Evolutionary conservation across 2,329 filamentous ascomycete genomes (phyloP), one percentile per base, ranked within the genome.

Genomic region (Penicillium sp.): DNA sequence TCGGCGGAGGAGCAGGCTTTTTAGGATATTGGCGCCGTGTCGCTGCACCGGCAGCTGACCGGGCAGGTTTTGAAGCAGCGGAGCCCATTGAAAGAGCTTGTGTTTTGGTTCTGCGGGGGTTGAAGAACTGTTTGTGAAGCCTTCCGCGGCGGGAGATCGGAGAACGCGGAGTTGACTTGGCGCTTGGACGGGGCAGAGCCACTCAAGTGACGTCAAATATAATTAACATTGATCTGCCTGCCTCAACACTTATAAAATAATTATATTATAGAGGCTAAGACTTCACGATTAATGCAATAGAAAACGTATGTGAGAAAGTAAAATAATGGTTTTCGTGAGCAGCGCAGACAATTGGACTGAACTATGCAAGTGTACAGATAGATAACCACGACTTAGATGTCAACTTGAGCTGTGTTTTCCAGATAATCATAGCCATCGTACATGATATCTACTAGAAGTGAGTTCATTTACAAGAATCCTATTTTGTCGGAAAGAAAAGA

Each of bases 21-120:
- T 80, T 79, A 3, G 84, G 84, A 62, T 86, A 86, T 74, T 85
- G 81, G 53, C 84, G 81, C 26, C 72, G 70, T n/a, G 79, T 74
- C 55, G 78, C 78, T 33, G 79, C 75, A 42, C 79, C 77, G 8
- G 80, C 81, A 55, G 81, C 79, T 14, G 74, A 72, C 45, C 77
- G 77, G 10, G 77, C 78, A 37, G 79, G 79, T 74, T 86, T 87
- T 7, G 84, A 87, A 43, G 80, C 75, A n/a, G 81, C 80, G 2
- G 81, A 78, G n/a, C 84, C 84, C 84, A 87, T 86, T 29, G 31
- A 3, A 16, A 52, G 8, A n/a, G 16, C 10, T 19, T 45, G 21
- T 53, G 46, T 25, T 53, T 33, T 37, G 43, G n/a, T 53, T 23
- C n/a, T 33, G 25, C 52, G 21, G 33, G 50, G n/a, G 26, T 29